phyloP scores from a whole-genome alignment of 2,329 filamentous ascomycete genomes.

The Magnaporthiopsis poae region DNA sequence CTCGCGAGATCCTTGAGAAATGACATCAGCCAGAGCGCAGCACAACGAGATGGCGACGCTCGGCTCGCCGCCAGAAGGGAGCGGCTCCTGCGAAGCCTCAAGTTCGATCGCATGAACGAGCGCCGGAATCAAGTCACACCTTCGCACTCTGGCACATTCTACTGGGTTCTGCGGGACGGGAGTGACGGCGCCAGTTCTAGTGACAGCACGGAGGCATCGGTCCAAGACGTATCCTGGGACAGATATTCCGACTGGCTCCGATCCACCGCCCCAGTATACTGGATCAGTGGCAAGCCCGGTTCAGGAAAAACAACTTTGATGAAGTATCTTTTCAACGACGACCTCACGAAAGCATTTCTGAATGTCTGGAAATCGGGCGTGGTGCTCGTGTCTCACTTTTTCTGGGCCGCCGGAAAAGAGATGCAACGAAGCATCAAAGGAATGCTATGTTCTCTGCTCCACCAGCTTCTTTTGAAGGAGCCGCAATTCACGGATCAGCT shows the following conservation, averaged over 20 bases:
- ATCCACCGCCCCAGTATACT: constrained; percentile 14
- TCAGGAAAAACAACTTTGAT: constrained; percentile 25
- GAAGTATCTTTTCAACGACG: constrained; percentile 18
- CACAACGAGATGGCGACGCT: background rate
- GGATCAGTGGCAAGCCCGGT: constrained; percentile 23
- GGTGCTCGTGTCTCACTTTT: constrained; percentile 18
- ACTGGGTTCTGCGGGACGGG: background rate
- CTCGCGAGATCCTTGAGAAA: background rate
- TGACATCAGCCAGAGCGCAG: background rate
- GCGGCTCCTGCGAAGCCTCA: constrained; percentile 11
- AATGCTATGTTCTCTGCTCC: constrained; percentile 17
- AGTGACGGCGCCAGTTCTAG: background rate
- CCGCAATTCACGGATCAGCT: background rate
- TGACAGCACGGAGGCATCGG: too few relatives aligned
- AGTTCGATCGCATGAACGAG: constrained; percentile 12
- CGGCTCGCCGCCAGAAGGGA: constrained; percentile 3
- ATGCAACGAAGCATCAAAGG: constrained; percentile 20
- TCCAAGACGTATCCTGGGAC: background rate
- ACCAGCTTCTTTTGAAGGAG: constrained; percentile 12
- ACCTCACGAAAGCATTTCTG: constrained; percentile 10
- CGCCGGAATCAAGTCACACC: constrained; percentile 10
- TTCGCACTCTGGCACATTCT: constrained; percentile 7
- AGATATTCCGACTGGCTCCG: background rate
- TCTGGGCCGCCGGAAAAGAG: constrained; percentile 21
- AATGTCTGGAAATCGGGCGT: constrained; percentile 13